Conservation (phyloP, 2,329 filamentous ascomycete genomes). For the Colletotrichum sp. region DNA sequence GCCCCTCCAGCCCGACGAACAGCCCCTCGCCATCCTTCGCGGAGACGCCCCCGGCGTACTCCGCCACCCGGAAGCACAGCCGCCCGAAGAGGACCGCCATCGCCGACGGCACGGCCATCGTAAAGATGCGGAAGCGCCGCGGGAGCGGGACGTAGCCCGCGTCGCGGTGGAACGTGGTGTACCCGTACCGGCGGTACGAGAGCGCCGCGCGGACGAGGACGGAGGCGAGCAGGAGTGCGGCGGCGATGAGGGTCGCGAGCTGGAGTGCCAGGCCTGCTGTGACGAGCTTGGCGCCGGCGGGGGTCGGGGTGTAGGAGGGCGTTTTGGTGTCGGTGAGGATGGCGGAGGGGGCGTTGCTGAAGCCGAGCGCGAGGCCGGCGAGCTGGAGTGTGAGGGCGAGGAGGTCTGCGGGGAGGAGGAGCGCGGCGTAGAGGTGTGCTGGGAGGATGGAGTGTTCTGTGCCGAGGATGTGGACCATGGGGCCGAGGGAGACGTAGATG, state of each 20-base stretch:
- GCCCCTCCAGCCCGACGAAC: slow-evolving; percentile 32
- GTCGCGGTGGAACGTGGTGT: slow-evolving; percentile 31
- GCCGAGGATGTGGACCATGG: slow-evolving; percentile 30
- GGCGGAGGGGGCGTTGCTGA: slow-evolving; percentile 22
- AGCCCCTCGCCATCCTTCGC: slow-evolving; percentile 27
- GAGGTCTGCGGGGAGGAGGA: slow-evolving; percentile 30
- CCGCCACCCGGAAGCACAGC: slow-evolving; percentile 28
- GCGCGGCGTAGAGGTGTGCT: slow-evolving; percentile 23
- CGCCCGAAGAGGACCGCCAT: slow-evolving; percentile 28
- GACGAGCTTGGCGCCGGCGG: slow-evolving; percentile 27
- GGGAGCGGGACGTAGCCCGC: slow-evolving; percentile 28
- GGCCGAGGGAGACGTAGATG: slow-evolving; percentile 29
- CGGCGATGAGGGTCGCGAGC: slow-evolving; percentile 25
- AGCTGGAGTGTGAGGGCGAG: slow-evolving; percentile 29
- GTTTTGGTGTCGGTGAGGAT: neutral
- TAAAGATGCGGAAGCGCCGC: slow-evolving; percentile 28
- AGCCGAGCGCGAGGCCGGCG: slow-evolving; percentile 29
- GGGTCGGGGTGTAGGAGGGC: neutral
- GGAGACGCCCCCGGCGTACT: slow-evolving; percentile 28
- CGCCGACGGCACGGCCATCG: slow-evolving; percentile 27
- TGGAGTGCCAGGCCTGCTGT: slow-evolving; percentile 30
- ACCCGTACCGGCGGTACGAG: slow-evolving; percentile 27
- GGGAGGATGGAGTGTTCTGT: slow-evolving; percentile 31
- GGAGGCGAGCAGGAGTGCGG: slow-evolving; percentile 27
- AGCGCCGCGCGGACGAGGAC: slow-evolving; percentile 25